Conservation (phyloP, 306 rosid species). For the Trifolium fragiferum region DNA sequence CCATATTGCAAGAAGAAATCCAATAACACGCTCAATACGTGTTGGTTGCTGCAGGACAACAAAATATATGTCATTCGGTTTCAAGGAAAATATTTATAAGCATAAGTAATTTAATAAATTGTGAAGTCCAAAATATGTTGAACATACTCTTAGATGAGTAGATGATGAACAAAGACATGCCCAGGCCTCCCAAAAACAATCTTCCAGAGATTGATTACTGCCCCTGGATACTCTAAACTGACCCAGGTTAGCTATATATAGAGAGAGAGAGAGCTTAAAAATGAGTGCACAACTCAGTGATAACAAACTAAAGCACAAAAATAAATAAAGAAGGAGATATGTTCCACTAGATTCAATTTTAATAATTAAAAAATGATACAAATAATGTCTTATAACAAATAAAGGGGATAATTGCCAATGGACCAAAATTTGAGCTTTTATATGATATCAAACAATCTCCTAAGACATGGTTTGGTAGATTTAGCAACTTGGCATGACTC, state of each 20-base stretch:
- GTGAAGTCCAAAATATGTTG: slow-evolving; percentile 36
- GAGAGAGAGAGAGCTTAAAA: slow-evolving; percentile 17
- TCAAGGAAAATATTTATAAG: slow-evolving; percentile 35
- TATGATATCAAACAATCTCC: neutral
- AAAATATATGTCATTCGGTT: slow-evolving; percentile 32
- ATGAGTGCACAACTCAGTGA: slow-evolving; percentile 9
- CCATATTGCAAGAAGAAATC: slow-evolving; percentile 95
- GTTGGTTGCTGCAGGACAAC: slow-evolving; percentile 71
- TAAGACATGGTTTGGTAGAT: neutral
- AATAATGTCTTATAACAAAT: neutral
- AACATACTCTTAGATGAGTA: slow-evolving; percentile 79
- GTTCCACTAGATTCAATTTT: neutral
- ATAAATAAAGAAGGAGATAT: neutral
- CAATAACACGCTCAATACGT: slow-evolving; percentile 91
- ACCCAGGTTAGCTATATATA: slow-evolving; percentile 46
- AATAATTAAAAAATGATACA: neutral
- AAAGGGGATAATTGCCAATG: no score
- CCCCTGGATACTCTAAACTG: slow-evolving; percentile 53
- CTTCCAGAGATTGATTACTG: slow-evolving; percentile 70
- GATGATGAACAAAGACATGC: slow-evolving; percentile 91
- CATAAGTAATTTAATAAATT: slow-evolving; percentile 30
- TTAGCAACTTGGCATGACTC: neutral
- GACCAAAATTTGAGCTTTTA: neutral
- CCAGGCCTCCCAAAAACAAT: slow-evolving; percentile 99
- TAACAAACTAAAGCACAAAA: slow-evolving; percentile 8